Conservation (phyloP, 208 protist species). For the Naegleria fowleri region DNA sequence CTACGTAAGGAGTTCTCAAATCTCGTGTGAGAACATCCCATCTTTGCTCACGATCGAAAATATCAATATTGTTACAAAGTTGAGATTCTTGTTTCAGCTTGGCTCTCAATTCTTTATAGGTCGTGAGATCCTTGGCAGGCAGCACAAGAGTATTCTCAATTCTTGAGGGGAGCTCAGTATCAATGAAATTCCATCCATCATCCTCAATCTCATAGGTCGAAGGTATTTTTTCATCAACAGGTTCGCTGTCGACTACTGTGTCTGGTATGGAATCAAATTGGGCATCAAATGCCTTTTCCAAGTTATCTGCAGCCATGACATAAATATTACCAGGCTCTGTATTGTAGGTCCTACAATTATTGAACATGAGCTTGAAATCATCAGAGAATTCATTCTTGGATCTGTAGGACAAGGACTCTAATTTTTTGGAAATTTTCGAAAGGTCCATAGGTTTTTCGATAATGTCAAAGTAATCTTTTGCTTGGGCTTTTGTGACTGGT, state of each 20-base stretch:
- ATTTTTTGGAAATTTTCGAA: neutral
- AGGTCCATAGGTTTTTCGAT: neutral
- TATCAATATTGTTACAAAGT: neutral
- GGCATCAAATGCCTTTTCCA: neutral
- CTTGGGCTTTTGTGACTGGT: neutral
- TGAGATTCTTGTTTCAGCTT: neutral
- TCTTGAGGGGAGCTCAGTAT: neutral
- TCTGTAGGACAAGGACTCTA: neutral
- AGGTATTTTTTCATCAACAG: neutral
- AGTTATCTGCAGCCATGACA: neutral
- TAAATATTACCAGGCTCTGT: neutral
- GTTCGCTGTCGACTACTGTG: neutral
- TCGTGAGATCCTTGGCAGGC: neutral
- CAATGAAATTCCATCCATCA: neutral
- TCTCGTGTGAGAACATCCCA: neutral
- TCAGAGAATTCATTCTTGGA: neutral
- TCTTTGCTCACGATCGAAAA: neutral
- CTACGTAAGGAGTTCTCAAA: neutral
- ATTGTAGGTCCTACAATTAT: neutral
- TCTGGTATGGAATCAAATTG: neutral
- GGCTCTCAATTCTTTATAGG: neutral
- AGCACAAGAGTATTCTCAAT: neutral
- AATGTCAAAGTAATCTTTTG: neutral
- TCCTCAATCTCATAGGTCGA: neutral
- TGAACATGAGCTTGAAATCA: conserved; percentile 5